These are phyloP conservation scores for Fusarium sp. DNA, from an alignment of 2,329 filamentous ascomycete species.

Conservation along the genomic window DNA sequence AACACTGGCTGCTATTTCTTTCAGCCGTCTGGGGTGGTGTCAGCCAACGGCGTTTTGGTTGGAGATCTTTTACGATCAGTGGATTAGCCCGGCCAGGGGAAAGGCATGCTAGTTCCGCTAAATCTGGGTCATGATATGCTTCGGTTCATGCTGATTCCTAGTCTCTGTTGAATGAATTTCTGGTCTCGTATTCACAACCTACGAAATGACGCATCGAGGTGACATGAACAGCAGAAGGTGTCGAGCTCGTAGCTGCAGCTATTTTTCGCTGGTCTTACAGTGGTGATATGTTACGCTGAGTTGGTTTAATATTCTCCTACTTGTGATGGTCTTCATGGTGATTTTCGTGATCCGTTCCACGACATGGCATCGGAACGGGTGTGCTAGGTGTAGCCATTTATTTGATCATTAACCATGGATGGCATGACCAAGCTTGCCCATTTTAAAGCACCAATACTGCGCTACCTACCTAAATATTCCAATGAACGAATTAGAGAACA, in stretches of 20 bases:
- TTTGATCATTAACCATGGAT: neutral
- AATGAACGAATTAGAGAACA: neutral
- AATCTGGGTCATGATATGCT: neutral
- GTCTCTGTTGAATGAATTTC: neutral
- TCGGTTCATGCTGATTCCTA: neutral
- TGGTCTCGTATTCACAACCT: neutral
- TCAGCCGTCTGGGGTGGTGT: neutral
- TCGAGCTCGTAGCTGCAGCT: neutral
- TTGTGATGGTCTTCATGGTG: neutral
- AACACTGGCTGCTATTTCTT: neutral
- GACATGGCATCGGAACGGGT: neutral
- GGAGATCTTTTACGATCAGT: neutral
- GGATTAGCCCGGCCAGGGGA: neutral
- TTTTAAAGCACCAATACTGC: neutral
- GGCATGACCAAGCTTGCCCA: neutral
- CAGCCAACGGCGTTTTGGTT: neutral
- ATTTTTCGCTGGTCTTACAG: neutral
- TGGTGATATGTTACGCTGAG: neutral
- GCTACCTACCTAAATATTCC: neutral
- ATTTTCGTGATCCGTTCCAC: conserved; percentile 4
- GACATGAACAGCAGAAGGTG: neutral
- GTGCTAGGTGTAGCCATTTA: neutral
- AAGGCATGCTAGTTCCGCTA: neutral
- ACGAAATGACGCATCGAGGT: neutral
- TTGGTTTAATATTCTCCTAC: neutral